phyloP scores from a whole-genome alignment of 352 stramenopile genomes.

The Hyphochytrium catenoides region DNA sequence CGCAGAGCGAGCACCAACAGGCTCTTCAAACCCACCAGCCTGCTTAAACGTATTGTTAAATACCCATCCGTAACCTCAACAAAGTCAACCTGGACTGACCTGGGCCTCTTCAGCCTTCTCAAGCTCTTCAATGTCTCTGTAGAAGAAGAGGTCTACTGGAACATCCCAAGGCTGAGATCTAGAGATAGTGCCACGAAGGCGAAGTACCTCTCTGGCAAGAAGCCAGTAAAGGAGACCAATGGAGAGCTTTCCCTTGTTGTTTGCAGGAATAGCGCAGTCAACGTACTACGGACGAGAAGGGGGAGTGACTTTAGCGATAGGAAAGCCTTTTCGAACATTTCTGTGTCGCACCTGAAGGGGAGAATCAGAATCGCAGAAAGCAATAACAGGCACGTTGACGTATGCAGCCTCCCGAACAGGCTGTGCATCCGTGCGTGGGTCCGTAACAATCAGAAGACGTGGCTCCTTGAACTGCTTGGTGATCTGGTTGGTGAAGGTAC shows the following conservation, averaged over 20 bases:
- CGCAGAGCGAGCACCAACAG: conserved; percentile 28
- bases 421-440: conserved; percentile 92
- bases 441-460: conserved; percentile 96
- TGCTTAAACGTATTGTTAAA: too few species aligned
- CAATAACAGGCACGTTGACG: conserved; percentile 98
- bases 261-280: conserved; percentile 97
- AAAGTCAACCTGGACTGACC: conserved; percentile 53
- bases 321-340: too few species aligned
- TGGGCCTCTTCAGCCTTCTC: conserved; percentile 97
- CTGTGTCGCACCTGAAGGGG: too few species aligned
- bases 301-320: too few species aligned
- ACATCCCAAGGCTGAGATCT: conserved; percentile 88
- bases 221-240: conserved; percentile 99
- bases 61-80: too few species aligned
- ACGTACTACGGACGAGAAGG: too few species aligned
- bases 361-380: conserved; percentile 98
- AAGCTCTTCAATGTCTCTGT: conserved; percentile 97
- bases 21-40: too few species aligned
- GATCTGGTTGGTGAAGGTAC: conserved; percentile 99
- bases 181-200: conserved; percentile 87
- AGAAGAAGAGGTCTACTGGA: conserved; percentile 99
- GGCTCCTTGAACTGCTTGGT: conserved; percentile 99
- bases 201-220: conserved; percentile 92
- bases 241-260: conserved; percentile 99
- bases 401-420: conserved; percentile 93